Evolutionary conservation across 2,329 filamentous ascomycete species (phyloP), one percentile per base, ranked within the genome.

Genomic region (Fusarium sp.): DNA sequence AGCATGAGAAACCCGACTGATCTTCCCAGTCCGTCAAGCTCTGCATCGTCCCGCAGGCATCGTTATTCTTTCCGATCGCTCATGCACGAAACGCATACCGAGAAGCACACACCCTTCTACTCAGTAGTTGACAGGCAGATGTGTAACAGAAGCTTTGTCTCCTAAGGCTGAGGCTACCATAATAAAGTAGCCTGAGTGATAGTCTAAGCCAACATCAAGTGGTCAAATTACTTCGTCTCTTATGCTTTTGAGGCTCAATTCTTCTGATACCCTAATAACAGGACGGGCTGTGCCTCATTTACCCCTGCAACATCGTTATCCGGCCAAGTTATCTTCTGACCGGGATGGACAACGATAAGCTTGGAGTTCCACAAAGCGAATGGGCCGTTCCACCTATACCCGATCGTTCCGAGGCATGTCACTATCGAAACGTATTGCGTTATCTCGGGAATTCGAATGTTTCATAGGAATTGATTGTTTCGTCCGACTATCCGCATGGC

Each of bases 401-500:
- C 49, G 46, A 45, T 41, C n/a, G 10, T 51, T 49, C 49, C 54
- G 37, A 27, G 32, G 42, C 13, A 62, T 45, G 25, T 8, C 47
- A 56, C 63, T 50, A 50, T 21, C 25, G 21, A 27, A 32, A 28
- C 13, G 9, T 10, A 32, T 34, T 55, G 28, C 7, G 20, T 43
- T 23, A 28, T 56, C 10, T 40, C 20, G 20, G 27, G 28, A 18
- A n/a, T 16, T 45, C 18, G 28, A 41, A 10, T 56, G 30, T 37
- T 46, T 63, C 48, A n/a, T 71, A 50, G 49, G 54, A 58, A 59
- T 43, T 30, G 27, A 20, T 20, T 63, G 21, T 54, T 51, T 34
- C 27, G 34, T 50, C 34, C 34, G 42, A 37, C 47, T 69, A 50
- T 21, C 27, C 41, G 40, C 9, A 55, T 32, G 41, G n/a, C 41